Conservation (phyloP, 164 flowering plant species). For the Brasenia schreberi region DNA sequence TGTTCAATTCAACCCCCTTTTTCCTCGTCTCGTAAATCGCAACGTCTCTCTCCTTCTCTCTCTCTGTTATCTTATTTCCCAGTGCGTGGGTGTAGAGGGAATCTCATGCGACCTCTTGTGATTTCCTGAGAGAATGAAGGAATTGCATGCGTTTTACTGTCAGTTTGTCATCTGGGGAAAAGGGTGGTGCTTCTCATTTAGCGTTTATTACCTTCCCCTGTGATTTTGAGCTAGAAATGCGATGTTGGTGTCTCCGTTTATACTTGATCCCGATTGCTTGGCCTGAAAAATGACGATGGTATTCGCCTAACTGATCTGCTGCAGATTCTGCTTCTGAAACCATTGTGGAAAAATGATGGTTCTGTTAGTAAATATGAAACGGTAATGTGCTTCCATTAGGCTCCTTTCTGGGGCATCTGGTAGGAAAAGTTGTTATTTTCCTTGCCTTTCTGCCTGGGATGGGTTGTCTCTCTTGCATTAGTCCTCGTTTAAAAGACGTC, state of each 20-base stretch:
- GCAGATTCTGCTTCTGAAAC: neutral
- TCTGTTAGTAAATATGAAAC: neutral
- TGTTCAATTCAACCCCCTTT: too few relatives aligned
- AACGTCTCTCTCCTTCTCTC: neutral
- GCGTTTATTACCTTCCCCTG: neutral
- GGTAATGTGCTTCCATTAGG: neutral
- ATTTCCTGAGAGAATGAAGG: neutral
- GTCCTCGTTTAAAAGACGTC: slow-evolving; percentile 13
- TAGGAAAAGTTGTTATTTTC: neutral
- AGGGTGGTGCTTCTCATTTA: neutral
- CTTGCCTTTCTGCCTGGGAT: slow-evolving; percentile 2
- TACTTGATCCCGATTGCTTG: neutral
- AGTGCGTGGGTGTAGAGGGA: neutral
- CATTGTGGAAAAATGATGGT: neutral
- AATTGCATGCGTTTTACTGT: neutral
- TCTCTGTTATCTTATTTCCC: neutral
- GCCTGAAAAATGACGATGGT: neutral
- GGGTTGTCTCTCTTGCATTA: slow-evolving; percentile 21
- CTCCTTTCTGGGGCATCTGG: neutral
- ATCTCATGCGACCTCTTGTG: neutral
- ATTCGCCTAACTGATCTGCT: neutral
- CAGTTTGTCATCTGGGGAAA: neutral
- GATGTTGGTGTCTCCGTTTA: neutral
- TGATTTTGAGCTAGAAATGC: neutral
- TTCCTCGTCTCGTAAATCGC: neutral